Base-by-base conservation (phyloP, 805 yeast species). In the Nakazawaea ambrosiae region DNA sequence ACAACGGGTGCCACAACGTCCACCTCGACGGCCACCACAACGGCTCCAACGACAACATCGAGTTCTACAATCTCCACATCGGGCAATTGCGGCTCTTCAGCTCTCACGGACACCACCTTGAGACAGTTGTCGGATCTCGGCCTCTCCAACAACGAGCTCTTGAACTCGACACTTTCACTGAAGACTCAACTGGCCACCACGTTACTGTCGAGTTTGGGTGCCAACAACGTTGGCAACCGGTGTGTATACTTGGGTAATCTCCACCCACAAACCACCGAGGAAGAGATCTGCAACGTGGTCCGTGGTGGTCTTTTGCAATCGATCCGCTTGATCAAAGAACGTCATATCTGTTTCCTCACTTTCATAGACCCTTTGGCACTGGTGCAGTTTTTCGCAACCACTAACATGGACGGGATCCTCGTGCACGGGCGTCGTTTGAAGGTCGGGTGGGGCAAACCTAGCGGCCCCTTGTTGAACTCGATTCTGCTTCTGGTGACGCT, bases 251-350 rank as follows among this genome's bases (percentile, higher is more conserved):
- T 83, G 31, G 84, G 85, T 4, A 78, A 78, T 45, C 61, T 83
- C 34, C 81, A 78, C 43, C 73, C 78, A 7, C 66, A 70, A 34
- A 75, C 87, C 1, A 71, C 78, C 5, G 69, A 73, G 2, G 90
- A 81, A 52, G 89, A 83, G 48, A 70, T 83, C 32, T 83, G 89
- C 48, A 83, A 83, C 51, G 75, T 73, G 31, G 78, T 82, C 20
- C 67, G 89, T 48, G 90, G 90, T 29, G 94, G 94, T n/a, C 58
- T 77, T 15, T 63, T 83, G 29, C 88, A 83, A 50, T 55, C 61
- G 8, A 66, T 83, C 33, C 76, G 70, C 42, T 58, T 61, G 39
- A 60, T 73, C 37, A 68, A 70, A 3, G 72, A 68, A 4, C 75
- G 70, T 49, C 70, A 65, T 35, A 70, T 76, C 35, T 81, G 89